Evolutionary conservation across 2,329 filamentous ascomycete species (phyloP).

Genomic region (Alternaria panax): DNA sequence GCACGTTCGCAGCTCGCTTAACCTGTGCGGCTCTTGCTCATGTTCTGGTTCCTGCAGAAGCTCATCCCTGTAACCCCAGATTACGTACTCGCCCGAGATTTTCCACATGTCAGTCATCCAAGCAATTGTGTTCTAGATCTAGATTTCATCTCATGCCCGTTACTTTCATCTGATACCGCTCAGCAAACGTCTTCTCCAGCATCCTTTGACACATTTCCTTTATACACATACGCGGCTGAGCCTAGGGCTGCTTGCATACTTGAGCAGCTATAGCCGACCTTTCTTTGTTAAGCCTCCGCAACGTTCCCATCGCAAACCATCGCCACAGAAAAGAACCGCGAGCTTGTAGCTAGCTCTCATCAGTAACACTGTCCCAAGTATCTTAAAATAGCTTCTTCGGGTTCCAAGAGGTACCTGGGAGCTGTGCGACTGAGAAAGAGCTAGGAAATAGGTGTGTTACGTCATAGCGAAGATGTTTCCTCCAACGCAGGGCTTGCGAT

Average conservation of each 20-base stretch:
- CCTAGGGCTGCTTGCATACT: not conserved
- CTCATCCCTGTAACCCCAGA: conserved; percentile 26
- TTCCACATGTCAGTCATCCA: conserved; percentile 28
- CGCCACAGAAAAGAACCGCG: not conserved
- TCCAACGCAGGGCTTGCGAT: conserved; percentile 64
- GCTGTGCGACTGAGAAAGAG: conserved; percentile 8
- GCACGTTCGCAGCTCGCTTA: conserved; percentile 16
- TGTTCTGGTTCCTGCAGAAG: conserved; percentile 24
- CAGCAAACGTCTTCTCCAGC: not conserved
- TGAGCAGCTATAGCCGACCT: conserved; percentile 2
- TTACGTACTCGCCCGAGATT: conserved; percentile 27
- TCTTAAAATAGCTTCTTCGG: not conserved
- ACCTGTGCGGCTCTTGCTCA: conserved; percentile 9
- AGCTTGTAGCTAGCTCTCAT: not conserved
- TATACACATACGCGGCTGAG: not conserved
- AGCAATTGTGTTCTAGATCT: conserved; percentile 14
- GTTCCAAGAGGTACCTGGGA: not conserved
- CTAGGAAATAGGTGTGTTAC: conserved; percentile 26
- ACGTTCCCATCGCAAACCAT: conserved; percentile 1
- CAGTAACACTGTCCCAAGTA: not conserved
- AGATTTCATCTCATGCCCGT: conserved; percentile 14
- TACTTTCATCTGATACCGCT: conserved; percentile 3
- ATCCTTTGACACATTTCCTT: not conserved
- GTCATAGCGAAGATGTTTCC: conserved; percentile 58
- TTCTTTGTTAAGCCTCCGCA: conserved; percentile 1